phyloP scores from a whole-genome alignment of 2,329 filamentous ascomycete genomes.

The Colletotrichum neosansevieriae region DNA sequence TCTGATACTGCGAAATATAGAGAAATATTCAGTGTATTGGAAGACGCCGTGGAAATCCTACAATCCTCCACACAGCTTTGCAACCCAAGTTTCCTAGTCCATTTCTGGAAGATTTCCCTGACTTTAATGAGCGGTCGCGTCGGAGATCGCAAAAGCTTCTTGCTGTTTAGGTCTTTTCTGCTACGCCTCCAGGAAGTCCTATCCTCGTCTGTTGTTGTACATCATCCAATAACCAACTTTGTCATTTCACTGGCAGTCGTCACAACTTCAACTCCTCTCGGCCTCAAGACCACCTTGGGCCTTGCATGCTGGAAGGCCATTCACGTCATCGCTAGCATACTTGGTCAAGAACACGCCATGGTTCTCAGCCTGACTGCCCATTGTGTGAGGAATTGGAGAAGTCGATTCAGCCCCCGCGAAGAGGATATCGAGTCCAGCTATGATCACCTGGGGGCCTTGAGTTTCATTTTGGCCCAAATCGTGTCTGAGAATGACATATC shows the following conservation, averaged over 20 bases:
- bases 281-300: not conserved
- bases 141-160: not conserved
- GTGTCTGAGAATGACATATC: not conserved
- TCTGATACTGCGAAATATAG: not conserved
- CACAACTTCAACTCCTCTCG: not conserved
- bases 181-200: no score
- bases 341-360: not conserved
- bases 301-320: not conserved
- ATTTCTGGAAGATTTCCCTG: not conserved
- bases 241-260: not conserved
- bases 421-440: not conserved
- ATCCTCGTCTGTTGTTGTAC: not conserved
- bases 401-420: not conserved
- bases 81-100: not conserved
- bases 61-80: not conserved
- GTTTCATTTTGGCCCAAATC: not conserved
- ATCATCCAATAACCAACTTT: not conserved
- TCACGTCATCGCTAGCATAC: not conserved
- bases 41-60: not conserved
- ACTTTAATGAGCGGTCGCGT: not conserved
- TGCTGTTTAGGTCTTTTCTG: no score
- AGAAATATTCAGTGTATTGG: not conserved
- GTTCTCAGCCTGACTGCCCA: not conserved
- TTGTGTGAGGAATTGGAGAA: not conserved
- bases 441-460: not conserved